These are phyloP conservation scores for Solanum arcanum DNA, from an alignment of 257 asterid species.

Conservation along the genomic window DNA sequence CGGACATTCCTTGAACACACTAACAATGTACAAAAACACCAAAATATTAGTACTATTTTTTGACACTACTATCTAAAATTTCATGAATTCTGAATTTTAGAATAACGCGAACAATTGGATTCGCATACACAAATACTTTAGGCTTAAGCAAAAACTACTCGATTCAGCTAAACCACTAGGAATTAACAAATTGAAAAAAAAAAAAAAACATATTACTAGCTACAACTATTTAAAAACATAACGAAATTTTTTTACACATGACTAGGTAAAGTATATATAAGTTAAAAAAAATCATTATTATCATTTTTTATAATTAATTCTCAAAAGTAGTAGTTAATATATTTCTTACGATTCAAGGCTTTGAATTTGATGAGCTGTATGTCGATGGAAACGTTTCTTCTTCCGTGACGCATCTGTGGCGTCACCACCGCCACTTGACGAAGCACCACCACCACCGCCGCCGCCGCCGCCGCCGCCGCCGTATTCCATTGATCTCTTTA, in stretches of 20 bases:
- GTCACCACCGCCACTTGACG: constrained; percentile 40
- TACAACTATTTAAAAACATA: neutral
- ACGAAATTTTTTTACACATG: neutral
- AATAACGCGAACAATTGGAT: neutral
- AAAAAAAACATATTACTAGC: neutral
- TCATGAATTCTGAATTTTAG: neutral
- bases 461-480: constrained; percentile 21
- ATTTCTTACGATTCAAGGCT: constrained; percentile 64
- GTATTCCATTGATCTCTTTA: constrained; percentile 45
- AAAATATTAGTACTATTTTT: neutral
- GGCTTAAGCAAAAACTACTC: neutral
- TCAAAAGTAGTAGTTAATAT: neutral
- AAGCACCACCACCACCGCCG: constrained; percentile 19
- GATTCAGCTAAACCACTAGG: neutral
- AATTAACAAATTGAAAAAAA: neutral
- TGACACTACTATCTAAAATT: neutral
- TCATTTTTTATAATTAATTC: neutral
- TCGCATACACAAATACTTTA: neutral
- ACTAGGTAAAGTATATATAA: neutral
- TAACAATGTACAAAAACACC: constrained; percentile 1
- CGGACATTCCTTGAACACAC: constrained; percentile 63
- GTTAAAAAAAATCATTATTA: neutral
- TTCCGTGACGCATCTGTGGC: constrained; percentile 44
- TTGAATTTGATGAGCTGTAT: constrained; percentile 88
- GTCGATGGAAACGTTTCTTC: constrained; percentile 81